Base-by-base conservation (phyloP, 2,329 filamentous ascomycete species). In the Corynespora cassiicola region DNA sequence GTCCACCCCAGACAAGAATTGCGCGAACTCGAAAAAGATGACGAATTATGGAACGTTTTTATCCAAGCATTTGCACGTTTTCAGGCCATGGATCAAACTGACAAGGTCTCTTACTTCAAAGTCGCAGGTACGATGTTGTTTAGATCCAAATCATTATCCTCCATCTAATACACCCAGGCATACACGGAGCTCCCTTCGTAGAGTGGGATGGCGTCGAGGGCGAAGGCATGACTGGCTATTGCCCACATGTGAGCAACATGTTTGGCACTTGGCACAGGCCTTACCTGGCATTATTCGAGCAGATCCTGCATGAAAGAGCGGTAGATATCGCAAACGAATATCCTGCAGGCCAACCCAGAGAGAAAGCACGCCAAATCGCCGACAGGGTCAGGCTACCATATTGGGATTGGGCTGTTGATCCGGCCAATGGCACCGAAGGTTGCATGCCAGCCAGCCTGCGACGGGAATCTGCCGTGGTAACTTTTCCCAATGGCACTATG, bases 341-440 rank as follows among this genome's bases (percentile, higher is more conserved):
- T 28, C 50, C 58, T 5, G 41, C 26, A n/a, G 60, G 58, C 5
- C 36, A 51, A 9, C 41, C 51, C 31, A 47, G 52, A 26, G 36
- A 54, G 19, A 57, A 47, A 19, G 59, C 59, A n/a, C 43, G 54
- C 28, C 29, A 42, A 3, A 36, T 51, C 14, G 62, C 60, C 2
- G 39, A 55, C 16, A 56, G 45, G 25, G 44, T 64, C 12, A 59
- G 64, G 2, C 37, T 65, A n/a, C 61, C 63, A 7, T 65, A 63
- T 42, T 65, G 58, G 61, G 63, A 66, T 39, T 66, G 62, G 63
- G 62, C 60, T 0, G 50, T 58, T 16, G 39, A 58, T 23, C 56
- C 61, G 3, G 34, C 50, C 1, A 42, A 56, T 19, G 31, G 28
- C 8, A 45, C 43, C 5, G 56, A 63, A 30, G 59, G 57, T 21